Conservation (phyloP, 768 basidiomycete species). For the Neoboletus subvelutipes region DNA sequence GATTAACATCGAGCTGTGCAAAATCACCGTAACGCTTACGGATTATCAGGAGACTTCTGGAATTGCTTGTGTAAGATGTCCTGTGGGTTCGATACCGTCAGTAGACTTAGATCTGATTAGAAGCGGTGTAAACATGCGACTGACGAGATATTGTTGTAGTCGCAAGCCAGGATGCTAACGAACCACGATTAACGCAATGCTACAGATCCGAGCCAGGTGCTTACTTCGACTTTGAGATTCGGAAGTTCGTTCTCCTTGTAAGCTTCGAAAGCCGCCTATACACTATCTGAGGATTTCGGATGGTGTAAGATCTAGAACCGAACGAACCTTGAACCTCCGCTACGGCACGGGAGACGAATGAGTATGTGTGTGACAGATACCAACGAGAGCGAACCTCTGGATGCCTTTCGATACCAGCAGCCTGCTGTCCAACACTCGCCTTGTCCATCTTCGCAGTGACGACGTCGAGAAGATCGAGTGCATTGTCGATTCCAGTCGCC, state of each 20-base stretch:
- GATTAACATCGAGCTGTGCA: slow-evolving; percentile 9
- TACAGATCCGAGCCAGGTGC: slow-evolving; percentile 17
- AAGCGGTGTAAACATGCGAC: slow-evolving; percentile 10
- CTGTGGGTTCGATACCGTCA: slow-evolving; percentile 35
- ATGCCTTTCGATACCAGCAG: slow-evolving; percentile 84
- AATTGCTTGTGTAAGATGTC: slow-evolving; percentile 91
- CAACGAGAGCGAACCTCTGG: slow-evolving; percentile 68
- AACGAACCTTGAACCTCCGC: slow-evolving; percentile 82
- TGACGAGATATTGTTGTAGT: slow-evolving; percentile 83
- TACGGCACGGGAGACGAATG: slow-evolving; percentile 32
- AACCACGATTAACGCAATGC: slow-evolving; percentile 12
- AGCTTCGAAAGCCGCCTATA: slow-evolving; percentile 82
- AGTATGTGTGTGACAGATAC: slow-evolving; percentile 6
- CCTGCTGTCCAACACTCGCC: slow-evolving; percentile 83
- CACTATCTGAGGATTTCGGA: slow-evolving; percentile 4
- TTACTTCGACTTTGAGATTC: slow-evolving; percentile 68
- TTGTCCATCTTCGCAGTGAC: slow-evolving; percentile 94
- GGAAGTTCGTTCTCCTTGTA: slow-evolving; percentile 88
- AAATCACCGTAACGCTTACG: slow-evolving; percentile 49
- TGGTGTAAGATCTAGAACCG: neutral
- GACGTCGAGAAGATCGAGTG: slow-evolving; percentile 82
- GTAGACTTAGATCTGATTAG: neutral
- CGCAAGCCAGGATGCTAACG: slow-evolving; percentile 83
- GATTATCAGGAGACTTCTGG: slow-evolving; percentile 95
- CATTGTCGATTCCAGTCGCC: slow-evolving; percentile 90